phyloP scores from a whole-genome alignment of 2,329 filamentous ascomycete species.

The Fragosphaeria purpurea region DNA sequence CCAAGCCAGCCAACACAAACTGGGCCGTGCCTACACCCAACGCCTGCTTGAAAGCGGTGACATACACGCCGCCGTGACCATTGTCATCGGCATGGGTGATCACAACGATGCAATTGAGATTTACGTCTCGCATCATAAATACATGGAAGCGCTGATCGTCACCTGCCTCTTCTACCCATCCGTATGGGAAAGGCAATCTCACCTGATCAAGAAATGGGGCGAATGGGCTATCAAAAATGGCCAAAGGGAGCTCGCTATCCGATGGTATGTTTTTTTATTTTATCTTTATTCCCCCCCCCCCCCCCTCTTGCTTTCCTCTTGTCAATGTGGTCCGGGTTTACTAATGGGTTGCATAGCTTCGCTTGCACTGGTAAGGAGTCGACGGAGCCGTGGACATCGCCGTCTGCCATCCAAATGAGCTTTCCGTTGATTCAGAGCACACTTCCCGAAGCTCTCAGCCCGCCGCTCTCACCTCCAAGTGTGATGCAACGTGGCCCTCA shows the following conservation, averaged over 20 bases:
- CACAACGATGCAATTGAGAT: conserved; percentile 92
- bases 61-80: conserved; percentile 82
- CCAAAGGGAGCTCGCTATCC: conserved; percentile 80
- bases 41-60: conserved; percentile 82
- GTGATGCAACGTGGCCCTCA: conserved; percentile 44
- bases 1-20: conserved; percentile 71
- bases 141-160: conserved; percentile 85
- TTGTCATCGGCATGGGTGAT: conserved; percentile 86
- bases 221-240: conserved; percentile 80
- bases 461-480: conserved; percentile 64
- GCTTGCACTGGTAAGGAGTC: conserved; percentile 82
- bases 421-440: conserved; percentile 39
- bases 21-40: conserved; percentile 84
- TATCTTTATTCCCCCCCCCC: background rate
- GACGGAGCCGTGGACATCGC: conserved; percentile 79
- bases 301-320: background rate
- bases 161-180: conserved; percentile 71
- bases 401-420: conserved; percentile 56
- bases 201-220: conserved; percentile 88
- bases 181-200: conserved; percentile 86
- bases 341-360: conserved; percentile 41
- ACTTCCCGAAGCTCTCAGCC: conserved; percentile 55
- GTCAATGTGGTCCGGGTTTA: background rate
- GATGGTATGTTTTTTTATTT: conserved; percentile 44
- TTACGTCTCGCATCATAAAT: conserved; percentile 83